A percentile compares a stretch with the other conserved stretches of the same genome.
Conservation (phyloP, 106 monocot species). For the Triglochin maritima region DNA sequence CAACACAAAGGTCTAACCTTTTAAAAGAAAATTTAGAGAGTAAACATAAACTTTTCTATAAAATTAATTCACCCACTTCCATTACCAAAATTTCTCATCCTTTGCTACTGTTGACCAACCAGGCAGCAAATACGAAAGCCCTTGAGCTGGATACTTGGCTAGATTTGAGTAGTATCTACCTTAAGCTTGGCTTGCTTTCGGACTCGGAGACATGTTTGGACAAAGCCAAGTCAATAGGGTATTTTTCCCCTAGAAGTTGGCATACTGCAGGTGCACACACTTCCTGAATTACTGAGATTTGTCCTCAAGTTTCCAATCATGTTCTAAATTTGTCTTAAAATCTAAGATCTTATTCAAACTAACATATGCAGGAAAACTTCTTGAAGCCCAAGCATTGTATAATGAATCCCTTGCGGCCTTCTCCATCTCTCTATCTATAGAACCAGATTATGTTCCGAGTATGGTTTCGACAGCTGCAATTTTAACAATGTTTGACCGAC, state of each 20-base stretch:
- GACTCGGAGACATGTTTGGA: constrained; percentile 62
- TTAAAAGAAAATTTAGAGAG: too few species aligned
- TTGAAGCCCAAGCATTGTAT: constrained; percentile 40
- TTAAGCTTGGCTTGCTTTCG: constrained; percentile 32
- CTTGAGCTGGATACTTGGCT: constrained; percentile 73
- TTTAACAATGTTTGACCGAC: constrained; percentile 31
- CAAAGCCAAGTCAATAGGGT: constrained; percentile 39
- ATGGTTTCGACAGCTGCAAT: constrained; percentile 46
- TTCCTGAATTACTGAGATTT: too few species aligned
- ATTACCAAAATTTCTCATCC: too few species aligned
- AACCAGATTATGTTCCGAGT: constrained; percentile 64
- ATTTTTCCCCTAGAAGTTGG: constrained; percentile 51
- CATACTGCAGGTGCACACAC: constrained; percentile 73
- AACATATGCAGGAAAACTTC: constrained; percentile 36
- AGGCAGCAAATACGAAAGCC: constrained; percentile 20
- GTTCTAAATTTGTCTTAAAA: too few species aligned
- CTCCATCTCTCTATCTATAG: constrained; percentile 44
- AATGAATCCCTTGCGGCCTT: constrained; percentile 54
- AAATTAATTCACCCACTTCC: too few species aligned
- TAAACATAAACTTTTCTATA: too few species aligned
- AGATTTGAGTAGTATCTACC: constrained; percentile 59
- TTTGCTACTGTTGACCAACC: too few species aligned
- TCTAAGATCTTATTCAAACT: too few species aligned
- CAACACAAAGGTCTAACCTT: constrained; percentile 18
- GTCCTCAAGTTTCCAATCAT: too few species aligned